phyloP scores from a whole-genome alignment of 108 stramenopile genomes.

The Nannochloropsis granulata region DNA sequence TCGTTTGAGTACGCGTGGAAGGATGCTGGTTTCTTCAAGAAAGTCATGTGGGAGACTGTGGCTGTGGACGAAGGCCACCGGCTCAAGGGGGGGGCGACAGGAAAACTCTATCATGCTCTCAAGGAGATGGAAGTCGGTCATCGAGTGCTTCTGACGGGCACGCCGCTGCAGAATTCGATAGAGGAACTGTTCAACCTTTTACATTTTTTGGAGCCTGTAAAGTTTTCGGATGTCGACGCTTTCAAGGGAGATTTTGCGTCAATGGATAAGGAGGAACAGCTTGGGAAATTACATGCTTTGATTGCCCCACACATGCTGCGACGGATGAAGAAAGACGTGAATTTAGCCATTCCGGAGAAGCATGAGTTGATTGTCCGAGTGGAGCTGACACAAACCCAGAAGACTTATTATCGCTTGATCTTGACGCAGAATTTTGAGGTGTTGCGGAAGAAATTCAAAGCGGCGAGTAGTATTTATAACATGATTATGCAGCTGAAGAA shows the following conservation, averaged over 20 bases:
- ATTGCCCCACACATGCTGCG: not conserved
- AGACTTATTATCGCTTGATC: not conserved
- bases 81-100: conserved; percentile 44
- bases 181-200: conserved; percentile 14
- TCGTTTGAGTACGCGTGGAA: conserved; percentile 48
- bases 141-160: conserved; percentile 73
- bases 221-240: not conserved
- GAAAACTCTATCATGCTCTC: conserved; percentile 28
- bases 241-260: conserved; percentile 11
- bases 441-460: not conserved
- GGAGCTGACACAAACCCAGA: conserved; percentile 6
- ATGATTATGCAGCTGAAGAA: conserved; percentile 82
- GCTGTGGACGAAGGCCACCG: conserved; percentile 92
- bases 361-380: conserved; percentile 19
- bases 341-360: conserved; percentile 22
- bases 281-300: not conserved
- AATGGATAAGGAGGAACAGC: conserved; percentile 28
- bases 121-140: conserved; percentile 58
- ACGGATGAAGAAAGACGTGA: not conserved
- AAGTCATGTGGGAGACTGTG: conserved; percentile 63
- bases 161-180: conserved; percentile 45
- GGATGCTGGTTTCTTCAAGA: not conserved
- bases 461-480: conserved; percentile 60
- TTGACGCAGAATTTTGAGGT: not conserved
- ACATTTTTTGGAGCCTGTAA: conserved; percentile 1